A percentile compares a stretch with the other conserved stretches of the same genome.
These are phyloP conservation scores for Bonia amplexicaulis DNA, from an alignment of 176 grass and related monocot genomes.

Conservation along the genomic window DNA sequence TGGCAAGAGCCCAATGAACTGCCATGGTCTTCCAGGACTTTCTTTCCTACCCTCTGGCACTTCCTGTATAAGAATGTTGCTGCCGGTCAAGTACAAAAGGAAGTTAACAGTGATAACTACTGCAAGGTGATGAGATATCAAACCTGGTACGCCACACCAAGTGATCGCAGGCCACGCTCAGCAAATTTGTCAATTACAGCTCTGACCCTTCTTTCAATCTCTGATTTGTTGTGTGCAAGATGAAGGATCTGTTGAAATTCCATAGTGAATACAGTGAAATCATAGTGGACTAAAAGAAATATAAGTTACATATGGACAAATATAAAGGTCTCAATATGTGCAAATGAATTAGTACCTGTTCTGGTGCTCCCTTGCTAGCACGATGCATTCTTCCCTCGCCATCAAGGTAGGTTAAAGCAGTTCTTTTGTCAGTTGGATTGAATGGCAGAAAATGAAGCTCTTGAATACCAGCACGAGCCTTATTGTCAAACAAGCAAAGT, in stretches of 20 bases:
- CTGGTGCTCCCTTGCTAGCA: slow-evolving; percentile 92
- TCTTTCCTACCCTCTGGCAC: slow-evolving; percentile 87
- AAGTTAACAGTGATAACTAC: background rate
- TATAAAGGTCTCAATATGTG: background rate
- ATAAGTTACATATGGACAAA: background rate
- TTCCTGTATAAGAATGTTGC: slow-evolving; percentile 45
- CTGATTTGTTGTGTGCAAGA: slow-evolving; percentile 80
- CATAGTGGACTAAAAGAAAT: background rate
- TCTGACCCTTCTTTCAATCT: slow-evolving; percentile 70
- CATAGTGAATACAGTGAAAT: slow-evolving; percentile 30
- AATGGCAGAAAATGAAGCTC: slow-evolving; percentile 94
- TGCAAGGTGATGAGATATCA: background rate
- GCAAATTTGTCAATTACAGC: slow-evolving; percentile 89
- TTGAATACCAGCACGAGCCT: slow-evolving; percentile 78
- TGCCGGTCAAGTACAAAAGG: background rate
- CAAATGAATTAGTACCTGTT: slow-evolving; percentile 52
- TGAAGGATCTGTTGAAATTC: slow-evolving; percentile 62
- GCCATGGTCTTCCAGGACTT: slow-evolving; percentile 73
- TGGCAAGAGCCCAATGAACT: slow-evolving; percentile 80
- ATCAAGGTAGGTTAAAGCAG: slow-evolving; percentile 81
- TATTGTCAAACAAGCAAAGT: slow-evolving; percentile 22
- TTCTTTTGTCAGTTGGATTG: slow-evolving; percentile 92
- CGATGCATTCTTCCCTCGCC: slow-evolving; percentile 68
- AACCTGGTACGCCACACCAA: slow-evolving; percentile 88
- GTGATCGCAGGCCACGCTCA: slow-evolving; percentile 72